Conservation (phyloP, 1,284 basidiomycete genomes). For the Sporisorium graminicola region DNA sequence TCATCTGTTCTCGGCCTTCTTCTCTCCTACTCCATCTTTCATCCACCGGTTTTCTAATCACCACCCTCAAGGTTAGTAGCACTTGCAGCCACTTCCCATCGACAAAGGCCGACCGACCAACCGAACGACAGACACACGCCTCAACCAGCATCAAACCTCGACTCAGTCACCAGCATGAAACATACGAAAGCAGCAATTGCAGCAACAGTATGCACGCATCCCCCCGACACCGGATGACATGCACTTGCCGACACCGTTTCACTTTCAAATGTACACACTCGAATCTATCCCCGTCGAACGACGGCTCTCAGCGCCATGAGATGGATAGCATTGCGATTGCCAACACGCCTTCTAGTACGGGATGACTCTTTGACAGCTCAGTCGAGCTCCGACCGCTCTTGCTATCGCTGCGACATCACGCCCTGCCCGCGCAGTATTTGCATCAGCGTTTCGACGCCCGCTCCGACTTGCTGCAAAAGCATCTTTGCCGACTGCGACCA, state of each 20-base stretch:
- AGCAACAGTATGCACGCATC: background rate
- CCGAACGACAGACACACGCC: background rate
- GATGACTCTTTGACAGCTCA: background rate
- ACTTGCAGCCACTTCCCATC: conserved; percentile 10
- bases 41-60: conserved; percentile 44
- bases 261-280: conserved; percentile 3
- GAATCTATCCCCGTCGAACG: background rate
- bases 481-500: background rate
- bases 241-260: background rate
- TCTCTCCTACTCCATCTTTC: conserved; percentile 39
- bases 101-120: conserved; percentile 11
- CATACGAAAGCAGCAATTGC: background rate
- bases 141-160: background rate
- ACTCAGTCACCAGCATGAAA: background rate
- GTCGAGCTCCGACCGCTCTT: background rate
- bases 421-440: background rate
- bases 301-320: background rate
- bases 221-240: conserved; percentile 27
- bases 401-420: background rate
- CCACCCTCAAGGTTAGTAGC: conserved; percentile 53
- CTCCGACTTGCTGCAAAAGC: conserved; percentile 1
- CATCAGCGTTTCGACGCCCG: background rate
- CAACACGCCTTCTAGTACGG: background rate
- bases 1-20: conserved; percentile 5
- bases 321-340: background rate